These are phyloP conservation scores for Alternaria infectoria DNA, from an alignment of 2,329 filamentous ascomycete species.

Conservation along the genomic window DNA sequence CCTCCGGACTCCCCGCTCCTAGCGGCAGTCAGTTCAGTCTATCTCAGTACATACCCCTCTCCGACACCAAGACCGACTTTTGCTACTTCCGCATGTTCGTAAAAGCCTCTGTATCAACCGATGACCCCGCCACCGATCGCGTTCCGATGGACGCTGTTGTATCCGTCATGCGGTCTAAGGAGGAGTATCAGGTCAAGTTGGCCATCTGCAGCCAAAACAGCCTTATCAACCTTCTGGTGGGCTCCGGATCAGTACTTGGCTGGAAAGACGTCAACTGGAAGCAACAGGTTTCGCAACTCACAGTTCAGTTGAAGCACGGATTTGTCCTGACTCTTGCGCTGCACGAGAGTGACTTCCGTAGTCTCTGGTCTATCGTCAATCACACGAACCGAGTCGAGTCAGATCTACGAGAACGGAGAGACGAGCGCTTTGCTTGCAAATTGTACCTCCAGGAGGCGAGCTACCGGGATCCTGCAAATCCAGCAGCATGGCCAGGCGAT, in stretches of 20 bases:
- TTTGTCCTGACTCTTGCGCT: conserved; percentile 76
- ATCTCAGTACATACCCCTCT: conserved; percentile 74
- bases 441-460: conserved; percentile 75
- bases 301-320: conserved; percentile 74
- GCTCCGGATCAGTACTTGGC: conserved; percentile 68
- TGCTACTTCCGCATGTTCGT: conserved; percentile 80
- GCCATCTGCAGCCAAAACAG: conserved; percentile 81
- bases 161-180: conserved; percentile 73
- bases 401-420: conserved; percentile 70
- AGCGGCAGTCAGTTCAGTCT: conserved; percentile 57
- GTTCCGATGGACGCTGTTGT: conserved; percentile 76
- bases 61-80: conserved; percentile 76
- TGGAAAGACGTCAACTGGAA: conserved; percentile 88
- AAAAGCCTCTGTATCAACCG: conserved; percentile 75
- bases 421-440: conserved; percentile 74
- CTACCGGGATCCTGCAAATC: conserved; percentile 77
- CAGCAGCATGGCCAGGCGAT: conserved; percentile 77
- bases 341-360: conserved; percentile 77
- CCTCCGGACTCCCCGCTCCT: conserved; percentile 46
- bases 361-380: conserved; percentile 82
- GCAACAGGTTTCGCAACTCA: conserved; percentile 68
- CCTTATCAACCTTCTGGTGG: conserved; percentile 75
- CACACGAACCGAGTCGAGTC: conserved; percentile 79
- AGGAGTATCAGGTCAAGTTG: conserved; percentile 73
- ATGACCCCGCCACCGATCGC: conserved; percentile 68